phyloP scores from a whole-genome alignment of 129 eudicot genomes.

The Chrysanthemum seticuspe region DNA sequence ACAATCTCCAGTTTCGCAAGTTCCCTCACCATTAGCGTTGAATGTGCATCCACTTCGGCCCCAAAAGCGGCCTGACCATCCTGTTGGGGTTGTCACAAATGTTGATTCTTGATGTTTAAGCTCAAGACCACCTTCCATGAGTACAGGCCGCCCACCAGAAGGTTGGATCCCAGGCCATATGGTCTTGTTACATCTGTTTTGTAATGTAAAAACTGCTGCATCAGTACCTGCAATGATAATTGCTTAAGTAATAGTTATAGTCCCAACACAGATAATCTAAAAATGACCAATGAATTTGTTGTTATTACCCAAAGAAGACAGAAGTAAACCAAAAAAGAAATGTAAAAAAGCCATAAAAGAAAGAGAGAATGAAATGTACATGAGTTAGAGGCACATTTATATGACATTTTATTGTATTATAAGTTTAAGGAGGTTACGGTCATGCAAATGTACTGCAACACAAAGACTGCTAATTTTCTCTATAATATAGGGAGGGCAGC shows the following conservation, averaged over 20 bases:
- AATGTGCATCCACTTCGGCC: constrained; percentile 52
- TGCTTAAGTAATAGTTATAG: background rate
- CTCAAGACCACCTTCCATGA: constrained; percentile 55
- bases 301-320: constrained; percentile 29
- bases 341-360: constrained; percentile 24
- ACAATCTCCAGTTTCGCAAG: constrained; percentile 64
- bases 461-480: constrained; percentile 15
- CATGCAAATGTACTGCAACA: background rate
- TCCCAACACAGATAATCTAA: too few species aligned
- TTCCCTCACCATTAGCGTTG: constrained; percentile 42
- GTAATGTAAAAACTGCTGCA: constrained; percentile 53
- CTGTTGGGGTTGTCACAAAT: constrained; percentile 43
- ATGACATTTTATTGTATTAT: background rate
- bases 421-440: too few species aligned
- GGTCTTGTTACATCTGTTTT: constrained; percentile 50
- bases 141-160: constrained; percentile 39
- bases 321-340: constrained; percentile 8
- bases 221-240: constrained; percentile 42
- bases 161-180: constrained; percentile 72
- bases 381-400: constrained; percentile 11
- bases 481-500: background rate
- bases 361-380: background rate
- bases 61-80: constrained; percentile 83
- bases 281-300: background rate
- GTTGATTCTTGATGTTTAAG: constrained; percentile 30